Base-by-base conservation (phyloP, 2,329 filamentous ascomycete species). In the Coniochaeta prunicola region DNA sequence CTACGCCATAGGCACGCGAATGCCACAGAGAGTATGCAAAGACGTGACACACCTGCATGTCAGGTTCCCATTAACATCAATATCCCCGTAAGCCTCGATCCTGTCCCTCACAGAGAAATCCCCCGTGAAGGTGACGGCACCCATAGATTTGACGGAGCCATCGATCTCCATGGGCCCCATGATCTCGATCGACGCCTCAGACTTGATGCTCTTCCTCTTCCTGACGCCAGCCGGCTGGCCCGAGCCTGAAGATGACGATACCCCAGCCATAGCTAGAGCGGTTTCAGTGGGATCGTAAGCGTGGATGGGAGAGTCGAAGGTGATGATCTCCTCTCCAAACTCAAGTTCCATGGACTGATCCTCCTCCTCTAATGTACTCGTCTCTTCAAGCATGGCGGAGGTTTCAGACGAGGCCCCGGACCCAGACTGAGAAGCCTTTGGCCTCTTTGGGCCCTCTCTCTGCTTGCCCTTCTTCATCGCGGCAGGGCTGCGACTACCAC, bases 81-180 rank as follows among this genome's bases (percentile, higher is more conserved):
- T 72, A 57, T 69, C 67, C 3, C 77, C 77, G 56, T 80, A 80
- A 12, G 77, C 77, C 60, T 80, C 77, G 31, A 80, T 70, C 57
- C 72, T 72, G 31, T 77, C 77, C 4, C 68, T 67, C n/a, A 80
- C 70, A 19, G 69, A 66, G 48, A 80, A 73, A 57, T 79, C 74
- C 3, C 77, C 78, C 4, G 71, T 66, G 28, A 82, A 71, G 15
- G 67, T 72, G 56, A 81, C 73, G 30, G 73, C 74, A 7, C 77
- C 73, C 57, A 75, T 76, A 6, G 74, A 77, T 61, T 74, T 74
- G 64, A 82, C 75, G 3, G 75, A 78, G 12, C 76, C 76, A 26
- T 72, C 70, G 21, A 82, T 73, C 59, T 81, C 77, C 61, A 80
- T 68, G 9, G 78, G 78, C 1, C 78, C 78, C 3, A 68, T 64